Evolutionary conservation across 192 early-diverging fungal species (phyloP).

Genomic region (Funneliformis geosporum): DNA sequence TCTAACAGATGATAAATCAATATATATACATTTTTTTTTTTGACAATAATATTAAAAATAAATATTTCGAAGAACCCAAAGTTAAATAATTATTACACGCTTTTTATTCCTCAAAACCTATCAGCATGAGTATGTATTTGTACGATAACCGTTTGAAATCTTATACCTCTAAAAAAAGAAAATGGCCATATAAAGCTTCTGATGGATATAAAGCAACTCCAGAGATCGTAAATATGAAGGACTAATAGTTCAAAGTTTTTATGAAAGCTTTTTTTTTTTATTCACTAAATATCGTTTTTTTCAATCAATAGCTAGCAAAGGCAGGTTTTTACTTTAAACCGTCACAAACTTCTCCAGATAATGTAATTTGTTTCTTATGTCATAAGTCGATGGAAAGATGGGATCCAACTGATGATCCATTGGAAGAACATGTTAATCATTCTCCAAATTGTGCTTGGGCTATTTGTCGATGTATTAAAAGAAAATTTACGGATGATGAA

Average conservation of each 20-base stretch:
- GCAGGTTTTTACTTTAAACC: slow-evolving; percentile 44
- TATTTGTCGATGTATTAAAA: slow-evolving; percentile 28
- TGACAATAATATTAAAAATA: too few relatives aligned
- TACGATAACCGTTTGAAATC: slow-evolving; percentile 12
- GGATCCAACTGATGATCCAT: slow-evolving; percentile 33
- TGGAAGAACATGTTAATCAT: slow-evolving; percentile 35
- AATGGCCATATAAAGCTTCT: slow-evolving; percentile 2
- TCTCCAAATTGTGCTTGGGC: slow-evolving; percentile 38
- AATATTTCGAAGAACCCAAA: background rate
- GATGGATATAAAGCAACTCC: slow-evolving; percentile 29
- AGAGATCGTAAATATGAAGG: slow-evolving; percentile 2
- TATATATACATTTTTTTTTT: too few relatives aligned
- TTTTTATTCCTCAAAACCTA: background rate
- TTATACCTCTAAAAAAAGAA: background rate
- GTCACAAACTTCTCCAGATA: slow-evolving; percentile 25
- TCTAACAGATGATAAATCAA: too few relatives aligned
- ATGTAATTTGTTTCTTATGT: slow-evolving; percentile 44
- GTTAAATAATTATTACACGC: background rate
- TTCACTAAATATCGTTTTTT: too few relatives aligned
- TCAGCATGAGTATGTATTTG: slow-evolving; percentile 8
- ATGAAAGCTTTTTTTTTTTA: background rate
- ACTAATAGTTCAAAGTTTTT: background rate
- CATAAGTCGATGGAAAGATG: slow-evolving; percentile 40
- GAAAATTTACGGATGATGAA: slow-evolving; percentile 4
- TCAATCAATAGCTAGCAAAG: slow-evolving; percentile 34